Conservation (phyloP, 768 basidiomycete genomes). For the Lepiota brunneoincarnata region DNA sequence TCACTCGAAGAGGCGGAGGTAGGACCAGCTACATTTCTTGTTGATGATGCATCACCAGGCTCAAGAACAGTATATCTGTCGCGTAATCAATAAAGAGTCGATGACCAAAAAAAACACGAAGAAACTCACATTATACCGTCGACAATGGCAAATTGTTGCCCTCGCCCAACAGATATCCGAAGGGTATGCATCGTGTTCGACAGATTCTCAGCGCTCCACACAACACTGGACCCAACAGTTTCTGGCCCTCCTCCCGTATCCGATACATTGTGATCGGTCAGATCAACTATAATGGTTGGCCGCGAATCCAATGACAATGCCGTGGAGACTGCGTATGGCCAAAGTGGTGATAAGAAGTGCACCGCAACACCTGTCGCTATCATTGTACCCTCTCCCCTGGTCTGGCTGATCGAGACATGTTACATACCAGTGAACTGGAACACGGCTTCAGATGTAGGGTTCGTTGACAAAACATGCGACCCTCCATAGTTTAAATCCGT, state of each 20-base stretch:
- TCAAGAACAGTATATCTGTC: conserved; percentile 24
- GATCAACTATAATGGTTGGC: conserved; percentile 30
- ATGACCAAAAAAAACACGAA: background rate
- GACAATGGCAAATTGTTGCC: conserved; percentile 33
- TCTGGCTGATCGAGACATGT: background rate
- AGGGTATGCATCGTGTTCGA: conserved; percentile 33
- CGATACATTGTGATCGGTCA: conserved; percentile 34
- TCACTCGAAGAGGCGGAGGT: too few species aligned
- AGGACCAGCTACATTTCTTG: too few species aligned
- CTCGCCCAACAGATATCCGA: conserved; percentile 33
- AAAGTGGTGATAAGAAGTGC: conserved; percentile 41
- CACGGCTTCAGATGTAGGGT: conserved; percentile 6
- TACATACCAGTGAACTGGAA: conserved; percentile 13
- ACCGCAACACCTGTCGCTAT: conserved; percentile 36
- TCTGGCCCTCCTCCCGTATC: conserved; percentile 30
- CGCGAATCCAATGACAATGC: conserved; percentile 36
- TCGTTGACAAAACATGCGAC: conserved; percentile 5
- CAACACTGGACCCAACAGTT: conserved; percentile 33
- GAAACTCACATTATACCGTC: conserved; percentile 37
- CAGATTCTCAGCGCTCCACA: conserved; percentile 35
- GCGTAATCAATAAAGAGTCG: background rate
- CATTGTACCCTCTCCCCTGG: background rate
- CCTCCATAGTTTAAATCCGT: conserved; percentile 6
- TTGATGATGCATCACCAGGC: conserved; percentile 13
- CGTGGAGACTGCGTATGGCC: conserved; percentile 44